These are phyloP conservation scores for Tolypocladium ovalisporum DNA, from an alignment of 2,329 filamentous ascomycete species.

Conservation along the genomic window DNA sequence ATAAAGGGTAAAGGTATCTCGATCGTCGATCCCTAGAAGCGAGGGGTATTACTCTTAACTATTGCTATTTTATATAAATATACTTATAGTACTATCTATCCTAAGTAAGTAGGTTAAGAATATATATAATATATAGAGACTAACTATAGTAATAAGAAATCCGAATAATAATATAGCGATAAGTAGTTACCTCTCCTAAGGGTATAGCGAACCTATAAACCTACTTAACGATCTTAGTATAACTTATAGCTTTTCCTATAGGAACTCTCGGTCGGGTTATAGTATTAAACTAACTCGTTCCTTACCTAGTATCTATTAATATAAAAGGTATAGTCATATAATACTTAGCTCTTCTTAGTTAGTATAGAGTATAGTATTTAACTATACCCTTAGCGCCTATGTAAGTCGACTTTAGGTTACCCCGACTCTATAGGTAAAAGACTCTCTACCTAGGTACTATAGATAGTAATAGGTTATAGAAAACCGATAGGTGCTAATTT, in stretches of 20 bases:
- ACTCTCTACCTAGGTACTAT: too few species aligned
- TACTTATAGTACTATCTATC: too few species aligned
- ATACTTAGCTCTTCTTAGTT: neutral
- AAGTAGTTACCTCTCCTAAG: neutral
- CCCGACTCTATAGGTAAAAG: neutral
- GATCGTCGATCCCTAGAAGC: neutral
- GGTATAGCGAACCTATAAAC: neutral
- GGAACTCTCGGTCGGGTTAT: too few species aligned
- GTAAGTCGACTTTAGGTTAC: neutral
- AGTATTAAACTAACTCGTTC: neutral
- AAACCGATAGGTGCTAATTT: neutral
- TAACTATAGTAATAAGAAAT: neutral
- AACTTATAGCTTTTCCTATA: neutral
- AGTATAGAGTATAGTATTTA: neutral
- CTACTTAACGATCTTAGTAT: neutral
- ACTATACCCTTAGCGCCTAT: neutral
- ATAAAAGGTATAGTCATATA: too few species aligned
- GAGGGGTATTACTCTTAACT: neutral
- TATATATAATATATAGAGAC: neutral
- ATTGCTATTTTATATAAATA: neutral
- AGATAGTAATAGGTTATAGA: neutral
- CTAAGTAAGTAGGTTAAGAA: neutral
- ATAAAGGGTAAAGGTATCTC: conserved; percentile 17
- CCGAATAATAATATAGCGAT: neutral
- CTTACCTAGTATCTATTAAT: neutral